Evolutionary conservation across 371 early-diverging fungal species (phyloP).

Genomic region (Homolaphlyctis polyrhiza): DNA sequence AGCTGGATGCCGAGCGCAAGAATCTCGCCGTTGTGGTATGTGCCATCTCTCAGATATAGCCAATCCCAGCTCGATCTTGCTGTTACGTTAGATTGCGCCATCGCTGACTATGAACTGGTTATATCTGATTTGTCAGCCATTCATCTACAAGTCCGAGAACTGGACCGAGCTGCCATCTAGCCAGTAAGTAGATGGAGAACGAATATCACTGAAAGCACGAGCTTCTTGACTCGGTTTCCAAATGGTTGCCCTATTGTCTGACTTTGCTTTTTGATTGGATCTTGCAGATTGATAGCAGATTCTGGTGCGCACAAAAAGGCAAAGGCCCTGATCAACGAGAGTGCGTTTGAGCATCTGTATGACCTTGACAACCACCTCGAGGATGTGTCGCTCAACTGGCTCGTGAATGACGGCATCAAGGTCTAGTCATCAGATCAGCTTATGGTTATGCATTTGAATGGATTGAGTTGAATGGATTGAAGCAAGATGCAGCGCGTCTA

Average conservation of each 20-base stretch:
- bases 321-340: not conserved
- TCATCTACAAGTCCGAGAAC: not conserved
- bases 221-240: not conserved
- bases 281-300: not conserved
- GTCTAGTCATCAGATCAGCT: not conserved
- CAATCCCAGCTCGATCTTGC: too few relatives aligned
- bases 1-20: too few relatives aligned
- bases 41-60: too few relatives aligned
- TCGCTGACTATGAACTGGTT: too few relatives aligned
- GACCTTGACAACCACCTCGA: slow-evolving; percentile 73
- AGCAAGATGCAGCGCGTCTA: not conserved
- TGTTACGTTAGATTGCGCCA: too few relatives aligned
- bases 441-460: not conserved
- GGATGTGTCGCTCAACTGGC: slow-evolving; percentile 58
- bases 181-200: not conserved
- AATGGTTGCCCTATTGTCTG: not conserved
- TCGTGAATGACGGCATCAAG: slow-evolving; percentile 16
- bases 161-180: not conserved
- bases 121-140: too few relatives aligned
- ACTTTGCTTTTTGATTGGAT: too few relatives aligned
- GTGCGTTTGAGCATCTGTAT: slow-evolving; percentile 22
- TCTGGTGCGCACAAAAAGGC: not conserved
- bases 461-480: not conserved
- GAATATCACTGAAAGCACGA: not conserved
- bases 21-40: too few relatives aligned